Base-by-base conservation (phyloP, 257 asterid species). In the Nicotiana tomentosiformis region DNA sequence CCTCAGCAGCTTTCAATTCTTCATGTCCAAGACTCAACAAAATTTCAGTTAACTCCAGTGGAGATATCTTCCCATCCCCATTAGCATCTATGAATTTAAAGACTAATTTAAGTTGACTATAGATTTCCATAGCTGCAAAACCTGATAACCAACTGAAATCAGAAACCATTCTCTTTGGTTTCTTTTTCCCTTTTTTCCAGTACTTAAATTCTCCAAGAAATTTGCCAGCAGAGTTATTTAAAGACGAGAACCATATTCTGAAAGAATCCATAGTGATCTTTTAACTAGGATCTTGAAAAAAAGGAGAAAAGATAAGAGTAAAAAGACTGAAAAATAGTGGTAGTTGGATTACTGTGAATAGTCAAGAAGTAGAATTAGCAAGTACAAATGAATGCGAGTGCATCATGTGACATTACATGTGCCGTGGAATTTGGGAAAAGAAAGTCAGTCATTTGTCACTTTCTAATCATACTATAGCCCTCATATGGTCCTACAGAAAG, bases 1-100 rank as follows among this genome's bases (percentile, higher is more conserved):
- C 60, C 0, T 85, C 82, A 65, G 95, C 95, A 74, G 23, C 23
- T 49, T 74, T 74, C 17, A 49, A 37, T 10, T 87, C 76, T 74
- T 85, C 87, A 58, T 87, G 82, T 8, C 95, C 93, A 4, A 91
- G 53, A 77, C 89, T 87, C 1, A 82, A 60, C 1, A 93, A 87
- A 29, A 90, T 85, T 51, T 83, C 85, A 37, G 85, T 78, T 3
- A 92, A 86, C 90, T 93, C 97, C 66, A 56, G 39, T 1, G 91
- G 78, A 16, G 97, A 90, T 17, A 93, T 77, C 81, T 90, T 93
- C 0, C 97, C 97, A 60, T 93, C 97, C 0, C 94, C 95, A 37
- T 93, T 87, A 2, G 89, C 39, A 90, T 92, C 97, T 26, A 92
- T 93, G 83, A 91, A 85, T 32, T 85, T 82, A 92, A 93, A 92